Conservation (phyloP, 2,329 filamentous ascomycete genomes). For the Fusarium sp. region DNA sequence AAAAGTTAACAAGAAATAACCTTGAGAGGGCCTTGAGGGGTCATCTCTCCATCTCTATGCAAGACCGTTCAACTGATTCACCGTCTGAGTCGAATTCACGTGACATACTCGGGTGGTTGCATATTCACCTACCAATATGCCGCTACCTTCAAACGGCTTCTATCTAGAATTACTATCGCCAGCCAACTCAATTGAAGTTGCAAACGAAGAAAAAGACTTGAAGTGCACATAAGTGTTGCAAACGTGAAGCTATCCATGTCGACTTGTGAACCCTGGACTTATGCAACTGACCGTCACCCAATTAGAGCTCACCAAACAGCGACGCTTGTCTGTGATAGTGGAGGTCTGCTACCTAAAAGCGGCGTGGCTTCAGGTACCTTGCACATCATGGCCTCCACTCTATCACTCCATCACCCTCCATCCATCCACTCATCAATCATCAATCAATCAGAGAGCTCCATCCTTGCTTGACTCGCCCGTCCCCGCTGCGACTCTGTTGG, state of each 20-base stretch:
- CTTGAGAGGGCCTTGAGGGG: neutral
- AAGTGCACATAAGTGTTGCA: neutral
- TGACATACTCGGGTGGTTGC: neutral
- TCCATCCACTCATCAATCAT: slow-evolving; percentile 6
- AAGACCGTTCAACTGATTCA: neutral
- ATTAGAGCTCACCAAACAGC: neutral
- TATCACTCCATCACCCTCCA: slow-evolving; percentile 12
- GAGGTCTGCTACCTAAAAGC: slow-evolving; percentile 10
- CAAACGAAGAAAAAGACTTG: neutral
- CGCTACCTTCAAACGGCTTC: neutral
- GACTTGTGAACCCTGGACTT: neutral
- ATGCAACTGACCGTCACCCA: neutral
- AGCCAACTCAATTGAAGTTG: neutral
- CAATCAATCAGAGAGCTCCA: slow-evolving; percentile 9
- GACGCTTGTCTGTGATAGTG: neutral
- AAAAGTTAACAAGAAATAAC: neutral
- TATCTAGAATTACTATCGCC: neutral
- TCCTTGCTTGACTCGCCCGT: neutral
- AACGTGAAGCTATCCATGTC: neutral
- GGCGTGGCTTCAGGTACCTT: slow-evolving; percentile 18
- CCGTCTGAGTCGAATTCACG: neutral
- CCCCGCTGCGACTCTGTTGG: slow-evolving; percentile 3
- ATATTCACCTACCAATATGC: neutral
- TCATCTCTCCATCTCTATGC: neutral
- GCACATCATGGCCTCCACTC: neutral